Conservation (phyloP, 768 basidiomycete genomes). For the Hemileccinum rubropunctum region DNA sequence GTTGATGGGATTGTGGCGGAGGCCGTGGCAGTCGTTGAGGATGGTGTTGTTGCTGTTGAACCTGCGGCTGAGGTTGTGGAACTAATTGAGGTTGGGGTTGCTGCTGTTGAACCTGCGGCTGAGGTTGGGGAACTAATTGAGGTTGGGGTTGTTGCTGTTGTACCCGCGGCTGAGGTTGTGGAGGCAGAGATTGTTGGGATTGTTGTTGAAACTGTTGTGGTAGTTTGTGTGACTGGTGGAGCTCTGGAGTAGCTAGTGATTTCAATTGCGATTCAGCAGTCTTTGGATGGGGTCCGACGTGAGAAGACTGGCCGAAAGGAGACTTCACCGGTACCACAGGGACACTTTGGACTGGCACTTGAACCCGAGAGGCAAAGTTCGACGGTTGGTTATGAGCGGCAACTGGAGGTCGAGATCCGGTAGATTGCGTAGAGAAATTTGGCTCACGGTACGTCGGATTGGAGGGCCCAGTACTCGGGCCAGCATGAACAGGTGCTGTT, state of each 20-base stretch:
- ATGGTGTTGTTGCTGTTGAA: background rate
- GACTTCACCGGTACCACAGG: background rate
- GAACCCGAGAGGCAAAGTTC: conserved; percentile 2
- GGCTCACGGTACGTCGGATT: background rate
- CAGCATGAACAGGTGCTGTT: background rate
- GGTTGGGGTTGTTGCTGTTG: background rate
- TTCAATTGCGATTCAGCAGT: conserved; percentile 1
- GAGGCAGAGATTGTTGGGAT: background rate
- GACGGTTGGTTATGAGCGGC: conserved; percentile 2
- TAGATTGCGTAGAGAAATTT: background rate
- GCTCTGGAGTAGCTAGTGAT: background rate
- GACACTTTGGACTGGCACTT: conserved; percentile 2
- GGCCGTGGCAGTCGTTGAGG: background rate
- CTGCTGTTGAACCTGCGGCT: too few relatives aligned
- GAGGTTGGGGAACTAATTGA: background rate
- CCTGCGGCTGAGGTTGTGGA: background rate
- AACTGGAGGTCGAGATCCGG: background rate
- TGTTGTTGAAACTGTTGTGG: background rate
- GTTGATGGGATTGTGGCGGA: background rate
- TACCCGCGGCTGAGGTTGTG: background rate
- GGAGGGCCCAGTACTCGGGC: background rate
- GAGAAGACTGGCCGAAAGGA: background rate
- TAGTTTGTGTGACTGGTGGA: background rate
- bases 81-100: background rate
- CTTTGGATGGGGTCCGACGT: background rate